These are phyloP conservation scores for Leccinum broughii DNA, from an alignment of 768 basidiomycete species.

Conservation along the genomic window DNA sequence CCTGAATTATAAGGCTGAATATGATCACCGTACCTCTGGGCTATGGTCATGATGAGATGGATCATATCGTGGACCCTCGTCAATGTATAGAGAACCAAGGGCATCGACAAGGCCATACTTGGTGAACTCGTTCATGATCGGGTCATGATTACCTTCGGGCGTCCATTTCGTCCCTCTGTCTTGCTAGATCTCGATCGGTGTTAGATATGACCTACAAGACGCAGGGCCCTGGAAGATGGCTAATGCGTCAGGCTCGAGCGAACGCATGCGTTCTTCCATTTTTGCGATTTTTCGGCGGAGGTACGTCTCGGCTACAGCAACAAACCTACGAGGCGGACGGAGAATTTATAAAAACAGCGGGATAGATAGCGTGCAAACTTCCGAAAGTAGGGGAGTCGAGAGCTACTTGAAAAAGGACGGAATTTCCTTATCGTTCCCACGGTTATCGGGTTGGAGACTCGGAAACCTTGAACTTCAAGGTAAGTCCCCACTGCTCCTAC, in stretches of 20 bases:
- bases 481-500: no score
- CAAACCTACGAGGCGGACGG: conserved; percentile 38
- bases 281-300: conserved; percentile 46
- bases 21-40: conserved; percentile 43
- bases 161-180: conserved; percentile 34
- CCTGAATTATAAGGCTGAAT: no score
- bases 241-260: conserved; percentile 51
- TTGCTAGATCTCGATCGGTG: conserved; percentile 30
- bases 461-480: no score
- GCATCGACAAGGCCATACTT: conserved; percentile 34
- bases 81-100: conserved; percentile 47
- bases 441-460: no score
- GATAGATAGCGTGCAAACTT: background rate
- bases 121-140: conserved; percentile 9
- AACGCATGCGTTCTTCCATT: conserved; percentile 52
- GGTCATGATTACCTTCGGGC: conserved; percentile 11
- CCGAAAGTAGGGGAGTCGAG: no score
- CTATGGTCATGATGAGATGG: conserved; percentile 44
- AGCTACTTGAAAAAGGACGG: no score
- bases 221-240: conserved; percentile 45
- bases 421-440: no score
- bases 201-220: conserved; percentile 42
- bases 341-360: background rate
- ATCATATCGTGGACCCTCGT: conserved; percentile 28
- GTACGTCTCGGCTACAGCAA: conserved; percentile 53